Conservation (phyloP, 2,329 filamentous ascomycete genomes). For the Fusarium sp. region DNA sequence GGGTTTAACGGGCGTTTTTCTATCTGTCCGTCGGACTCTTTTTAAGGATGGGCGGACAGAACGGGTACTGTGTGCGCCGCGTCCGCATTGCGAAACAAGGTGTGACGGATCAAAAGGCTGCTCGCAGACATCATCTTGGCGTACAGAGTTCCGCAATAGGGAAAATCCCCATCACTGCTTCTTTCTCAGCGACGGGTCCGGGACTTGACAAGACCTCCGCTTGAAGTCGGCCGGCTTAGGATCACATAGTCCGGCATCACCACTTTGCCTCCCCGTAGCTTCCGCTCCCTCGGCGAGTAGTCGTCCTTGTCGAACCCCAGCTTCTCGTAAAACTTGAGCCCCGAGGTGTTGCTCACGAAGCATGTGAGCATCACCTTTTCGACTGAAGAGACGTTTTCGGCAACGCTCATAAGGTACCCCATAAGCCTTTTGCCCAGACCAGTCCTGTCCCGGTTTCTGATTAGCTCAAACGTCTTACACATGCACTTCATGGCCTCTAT, state of each 20-base stretch:
- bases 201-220: slow-evolving; percentile 13
- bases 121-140: not conserved
- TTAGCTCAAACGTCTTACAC: slow-evolving; percentile 13
- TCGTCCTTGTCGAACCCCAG: slow-evolving; percentile 69
- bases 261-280: slow-evolving; percentile 65
- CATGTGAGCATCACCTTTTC: slow-evolving; percentile 81
- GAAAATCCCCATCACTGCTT: not conserved
- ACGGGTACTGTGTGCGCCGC: not conserved
- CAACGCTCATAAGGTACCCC: slow-evolving; percentile 64
- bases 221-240: slow-evolving; percentile 61
- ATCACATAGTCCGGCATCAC: slow-evolving; percentile 70
- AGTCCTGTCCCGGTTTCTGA: slow-evolving; percentile 55
- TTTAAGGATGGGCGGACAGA: not conserved
- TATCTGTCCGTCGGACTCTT: not conserved
- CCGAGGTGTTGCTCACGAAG: slow-evolving; percentile 71
- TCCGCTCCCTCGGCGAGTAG: slow-evolving; percentile 65
- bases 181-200: slow-evolving; percentile 20
- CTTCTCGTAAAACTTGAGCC: slow-evolving; percentile 70
- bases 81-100: slow-evolving; percentile 3
- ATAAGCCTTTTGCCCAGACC: slow-evolving; percentile 74
- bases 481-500: not conserved
- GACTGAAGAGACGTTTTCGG: slow-evolving; percentile 64
- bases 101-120: not conserved
- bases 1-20: not conserved
- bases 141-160: not conserved